Conservation (phyloP, 148 eudicot species). For the Nepenthes mirabilis region DNA sequence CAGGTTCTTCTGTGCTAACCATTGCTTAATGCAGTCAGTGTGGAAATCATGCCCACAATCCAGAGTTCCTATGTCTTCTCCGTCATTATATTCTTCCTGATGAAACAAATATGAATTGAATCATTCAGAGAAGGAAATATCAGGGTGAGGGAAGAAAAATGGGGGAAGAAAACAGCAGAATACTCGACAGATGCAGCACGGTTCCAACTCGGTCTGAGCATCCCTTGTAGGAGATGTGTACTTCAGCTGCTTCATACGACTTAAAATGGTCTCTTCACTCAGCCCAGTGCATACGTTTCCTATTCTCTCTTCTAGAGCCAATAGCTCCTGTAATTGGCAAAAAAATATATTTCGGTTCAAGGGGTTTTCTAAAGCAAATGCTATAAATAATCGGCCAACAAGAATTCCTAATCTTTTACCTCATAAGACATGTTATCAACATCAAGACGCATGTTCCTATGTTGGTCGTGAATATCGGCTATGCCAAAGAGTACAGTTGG, state of each 20-base stretch:
- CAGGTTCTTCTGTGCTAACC: conserved; percentile 48
- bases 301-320: conserved; percentile 59
- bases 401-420: conserved; percentile 4
- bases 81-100: conserved; percentile 47
- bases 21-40: conserved; percentile 47
- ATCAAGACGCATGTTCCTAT: conserved; percentile 34
- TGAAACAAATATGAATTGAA: neutral
- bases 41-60: conserved; percentile 72
- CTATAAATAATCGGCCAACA: no score
- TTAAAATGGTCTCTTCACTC: conserved; percentile 34
- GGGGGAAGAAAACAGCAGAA: neutral
- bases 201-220: conserved; percentile 22
- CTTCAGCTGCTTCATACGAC: conserved; percentile 27
- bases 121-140: neutral
- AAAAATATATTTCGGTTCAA: neutral
- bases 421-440: conserved; percentile 38
- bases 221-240: conserved; percentile 5
- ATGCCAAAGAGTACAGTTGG: conserved; percentile 36
- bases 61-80: conserved; percentile 47
- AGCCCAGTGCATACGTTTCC: conserved; percentile 52
- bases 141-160: neutral
- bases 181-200: conserved; percentile 61
- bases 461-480: conserved; percentile 18
- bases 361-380: no score
- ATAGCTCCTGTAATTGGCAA: conserved; percentile 30